Percentiles rank a stretch among this genome's conserved stretches.
phyloP scores from a whole-genome alignment of 495 filamentous ascomycete genomes.

The Acidiella bohemica region DNA sequence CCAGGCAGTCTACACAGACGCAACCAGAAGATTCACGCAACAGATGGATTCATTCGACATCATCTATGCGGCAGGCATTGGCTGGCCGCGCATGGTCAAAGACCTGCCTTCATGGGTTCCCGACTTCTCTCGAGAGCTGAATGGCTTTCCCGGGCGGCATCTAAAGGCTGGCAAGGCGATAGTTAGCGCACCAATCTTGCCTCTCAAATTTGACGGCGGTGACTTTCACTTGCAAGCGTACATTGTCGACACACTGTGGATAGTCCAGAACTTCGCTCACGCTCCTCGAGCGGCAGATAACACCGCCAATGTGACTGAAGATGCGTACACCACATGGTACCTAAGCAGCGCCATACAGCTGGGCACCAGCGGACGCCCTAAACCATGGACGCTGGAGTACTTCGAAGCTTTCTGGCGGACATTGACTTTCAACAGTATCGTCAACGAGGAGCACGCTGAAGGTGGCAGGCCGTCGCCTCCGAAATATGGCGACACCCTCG shows the following conservation, averaged over 20 bases:
- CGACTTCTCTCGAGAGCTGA: neutral
- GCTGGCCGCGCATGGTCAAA: neutral
- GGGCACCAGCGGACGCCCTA: neutral
- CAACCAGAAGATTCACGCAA: neutral
- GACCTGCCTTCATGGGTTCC: slow-evolving; percentile 7
- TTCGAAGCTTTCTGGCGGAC: neutral
- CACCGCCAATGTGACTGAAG: neutral
- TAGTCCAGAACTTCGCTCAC: neutral
- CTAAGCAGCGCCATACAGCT: neutral
- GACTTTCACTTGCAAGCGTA: neutral
- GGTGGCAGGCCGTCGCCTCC: neutral
- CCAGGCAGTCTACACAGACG: slow-evolving; percentile 1
- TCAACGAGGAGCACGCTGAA: neutral
- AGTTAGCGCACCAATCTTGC: neutral
- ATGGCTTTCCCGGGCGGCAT: neutral
- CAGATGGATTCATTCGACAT: neutral
- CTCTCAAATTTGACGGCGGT: neutral
- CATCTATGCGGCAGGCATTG: slow-evolving; percentile 1
- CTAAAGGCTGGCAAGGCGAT: neutral
- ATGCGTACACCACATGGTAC: neutral
- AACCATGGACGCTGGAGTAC: neutral
- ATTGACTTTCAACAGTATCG: neutral
- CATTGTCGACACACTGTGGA: neutral
- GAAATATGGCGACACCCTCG: neutral
- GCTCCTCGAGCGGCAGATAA: neutral